These are phyloP conservation scores for Camellia lanceoleosa DNA, from an alignment of 148 eudicot genomes.

Conservation along the genomic window DNA sequence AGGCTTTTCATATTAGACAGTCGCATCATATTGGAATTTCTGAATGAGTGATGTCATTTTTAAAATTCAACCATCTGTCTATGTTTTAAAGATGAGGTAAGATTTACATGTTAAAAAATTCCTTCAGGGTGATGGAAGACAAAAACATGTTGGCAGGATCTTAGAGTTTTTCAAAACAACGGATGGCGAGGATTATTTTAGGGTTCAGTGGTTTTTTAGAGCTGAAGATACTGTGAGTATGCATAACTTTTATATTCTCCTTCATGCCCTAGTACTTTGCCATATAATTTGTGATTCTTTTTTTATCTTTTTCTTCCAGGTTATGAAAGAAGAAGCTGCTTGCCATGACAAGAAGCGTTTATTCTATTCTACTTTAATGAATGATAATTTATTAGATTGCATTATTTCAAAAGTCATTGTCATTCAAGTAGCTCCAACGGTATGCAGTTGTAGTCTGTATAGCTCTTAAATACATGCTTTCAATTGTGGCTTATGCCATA, in stretches of 20 bases:
- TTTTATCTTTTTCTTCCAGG: constrained; percentile 40
- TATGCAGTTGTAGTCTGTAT: constrained; percentile 27
- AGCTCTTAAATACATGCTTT: background rate
- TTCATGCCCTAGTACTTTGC: constrained; percentile 2
- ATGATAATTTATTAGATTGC: constrained; percentile 81
- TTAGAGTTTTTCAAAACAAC: constrained; percentile 75
- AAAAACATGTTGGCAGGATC: constrained; percentile 70
- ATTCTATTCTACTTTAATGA: constrained; percentile 69
- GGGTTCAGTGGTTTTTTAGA: constrained; percentile 95
- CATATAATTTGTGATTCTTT: constrained; percentile 11
- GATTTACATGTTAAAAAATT: constrained; percentile 27
- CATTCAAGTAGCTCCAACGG: constrained; percentile 49
- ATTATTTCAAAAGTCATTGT: constrained; percentile 72
- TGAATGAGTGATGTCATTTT: background rate
- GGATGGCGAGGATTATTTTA: constrained; percentile 68
- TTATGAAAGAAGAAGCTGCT: constrained; percentile 58
- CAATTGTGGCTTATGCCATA: background rate
- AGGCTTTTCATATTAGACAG: background rate
- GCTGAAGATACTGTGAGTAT: constrained; percentile 82
- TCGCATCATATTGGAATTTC: background rate
- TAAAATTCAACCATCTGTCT: constrained; percentile 17
- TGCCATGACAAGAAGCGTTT: constrained; percentile 81
- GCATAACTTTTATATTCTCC: background rate
- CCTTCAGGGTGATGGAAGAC: constrained; percentile 68
- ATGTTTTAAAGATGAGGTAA: constrained; percentile 8